phyloP scores from a whole-genome alignment of 768 basidiomycete genomes.

The Phallus indusiatus region DNA sequence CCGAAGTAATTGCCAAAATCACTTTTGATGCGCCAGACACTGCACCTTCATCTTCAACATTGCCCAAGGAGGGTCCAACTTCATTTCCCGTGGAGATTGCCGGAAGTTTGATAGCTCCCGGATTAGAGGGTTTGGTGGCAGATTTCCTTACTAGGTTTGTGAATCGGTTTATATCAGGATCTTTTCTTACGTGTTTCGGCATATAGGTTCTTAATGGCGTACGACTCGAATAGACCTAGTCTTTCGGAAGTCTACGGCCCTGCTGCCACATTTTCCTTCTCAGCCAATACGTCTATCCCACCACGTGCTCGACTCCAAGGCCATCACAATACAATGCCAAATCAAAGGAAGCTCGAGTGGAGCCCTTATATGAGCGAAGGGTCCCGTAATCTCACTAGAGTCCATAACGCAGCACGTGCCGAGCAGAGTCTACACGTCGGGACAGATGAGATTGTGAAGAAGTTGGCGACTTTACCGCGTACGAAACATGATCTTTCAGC shows the following conservation, averaged over 20 bases:
- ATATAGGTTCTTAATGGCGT: slow-evolving; percentile 71
- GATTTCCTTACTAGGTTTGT: slow-evolving; percentile 71
- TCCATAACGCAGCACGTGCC: slow-evolving; percentile 9
- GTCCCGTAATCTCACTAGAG: slow-evolving; percentile 67
- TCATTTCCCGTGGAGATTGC: slow-evolving; percentile 71
- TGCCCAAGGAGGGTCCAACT: slow-evolving; percentile 38
- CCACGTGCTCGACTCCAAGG: slow-evolving; percentile 66
- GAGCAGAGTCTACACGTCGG: slow-evolving; percentile 57
- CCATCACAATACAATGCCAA: slow-evolving; percentile 59
- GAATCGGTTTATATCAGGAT: slow-evolving; percentile 1
- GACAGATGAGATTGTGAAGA: slow-evolving; percentile 48
- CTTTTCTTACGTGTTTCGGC: slow-evolving; percentile 5
- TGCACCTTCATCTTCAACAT: slow-evolving; percentile 30
- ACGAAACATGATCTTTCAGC: slow-evolving; percentile 80
- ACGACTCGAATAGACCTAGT: slow-evolving; percentile 63
- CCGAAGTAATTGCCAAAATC: slow-evolving; percentile 68
- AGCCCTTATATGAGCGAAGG: slow-evolving; percentile 51
- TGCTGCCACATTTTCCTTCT: slow-evolving; percentile 85
- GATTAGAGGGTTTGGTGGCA: slow-evolving; percentile 64
- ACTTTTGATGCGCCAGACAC: slow-evolving; percentile 65
- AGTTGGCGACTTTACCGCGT: slow-evolving; percentile 54
- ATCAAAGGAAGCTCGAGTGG: slow-evolving; percentile 82
- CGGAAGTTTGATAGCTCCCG: slow-evolving; percentile 27
- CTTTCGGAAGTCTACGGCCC: slow-evolving; percentile 73
- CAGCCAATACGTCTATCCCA: slow-evolving; percentile 76